A percentile compares a stretch with the other conserved stretches of the same genome.
Evolutionary conservation across 2,329 filamentous ascomycete species (phyloP).

Genomic region (Fusarium mangiferae): DNA sequence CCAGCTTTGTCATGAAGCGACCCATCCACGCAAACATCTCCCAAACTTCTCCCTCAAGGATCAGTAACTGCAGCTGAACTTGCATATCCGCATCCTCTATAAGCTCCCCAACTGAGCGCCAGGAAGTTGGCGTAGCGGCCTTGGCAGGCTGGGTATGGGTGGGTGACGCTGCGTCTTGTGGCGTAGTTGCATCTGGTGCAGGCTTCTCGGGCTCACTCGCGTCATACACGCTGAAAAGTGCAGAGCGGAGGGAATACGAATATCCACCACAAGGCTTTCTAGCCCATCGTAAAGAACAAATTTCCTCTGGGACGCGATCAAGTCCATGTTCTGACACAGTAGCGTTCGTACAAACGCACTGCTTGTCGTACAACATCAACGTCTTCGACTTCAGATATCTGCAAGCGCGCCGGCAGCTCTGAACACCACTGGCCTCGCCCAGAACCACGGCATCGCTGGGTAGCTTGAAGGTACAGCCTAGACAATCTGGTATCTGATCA

Average conservation of each 20-base stretch:
- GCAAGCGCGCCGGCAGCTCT: background rate
- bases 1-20: background rate
- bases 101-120: rapidly evolving
- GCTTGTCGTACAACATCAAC: background rate
- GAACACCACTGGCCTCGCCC: background rate
- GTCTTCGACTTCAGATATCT: background rate
- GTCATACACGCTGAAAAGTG: background rate
- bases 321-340: background rate
- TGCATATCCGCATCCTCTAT: background rate
- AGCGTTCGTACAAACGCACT: background rate
- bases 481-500: background rate
- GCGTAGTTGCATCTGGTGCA: background rate
- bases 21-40: background rate
- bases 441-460: background rate
- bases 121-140: rapidly evolving
- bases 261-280: background rate
- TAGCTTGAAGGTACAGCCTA: background rate
- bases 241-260: background rate
- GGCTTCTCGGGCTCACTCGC: background rate
- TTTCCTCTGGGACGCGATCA: background rate
- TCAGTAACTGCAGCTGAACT: background rate
- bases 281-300: background rate
- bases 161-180: rapidly evolving
- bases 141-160: rapidly evolving
- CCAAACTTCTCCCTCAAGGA: background rate